Conservation (phyloP, 768 basidiomycete genomes). For the Pleurotus giganteus region DNA sequence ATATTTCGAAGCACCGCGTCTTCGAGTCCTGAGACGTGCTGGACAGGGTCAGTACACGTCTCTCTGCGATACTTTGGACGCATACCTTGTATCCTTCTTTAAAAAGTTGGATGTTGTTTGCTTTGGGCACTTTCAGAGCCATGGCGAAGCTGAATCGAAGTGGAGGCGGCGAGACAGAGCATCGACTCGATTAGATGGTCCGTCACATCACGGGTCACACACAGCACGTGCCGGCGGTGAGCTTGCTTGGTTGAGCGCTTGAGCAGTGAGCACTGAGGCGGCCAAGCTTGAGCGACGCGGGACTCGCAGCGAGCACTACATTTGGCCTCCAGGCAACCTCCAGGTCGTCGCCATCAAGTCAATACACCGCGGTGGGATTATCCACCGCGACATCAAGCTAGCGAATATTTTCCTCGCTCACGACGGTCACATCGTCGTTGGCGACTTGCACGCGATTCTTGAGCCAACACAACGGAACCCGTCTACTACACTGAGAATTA, state of each 20-base stretch:
- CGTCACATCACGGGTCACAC: too few relatives aligned
- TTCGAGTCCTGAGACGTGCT: constrained; percentile 88
- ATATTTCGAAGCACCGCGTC: constrained; percentile 98
- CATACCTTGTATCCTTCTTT: constrained; percentile 94
- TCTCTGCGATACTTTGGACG: not conserved
- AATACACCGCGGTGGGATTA: constrained; percentile 4
- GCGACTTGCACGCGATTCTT: constrained; percentile 8
- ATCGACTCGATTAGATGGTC: too few relatives aligned
- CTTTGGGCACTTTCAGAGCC: constrained; percentile 93
- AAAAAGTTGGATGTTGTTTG: constrained; percentile 87
- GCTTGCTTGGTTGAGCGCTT: too few relatives aligned
- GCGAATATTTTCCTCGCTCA: constrained; percentile 8
- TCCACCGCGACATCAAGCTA: constrained; percentile 12
- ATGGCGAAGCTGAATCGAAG: constrained; percentile 39
- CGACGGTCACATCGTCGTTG: constrained; percentile 5
- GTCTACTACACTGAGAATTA: constrained; percentile 25
- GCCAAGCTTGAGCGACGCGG: too few relatives aligned
- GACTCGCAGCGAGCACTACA: too few relatives aligned
- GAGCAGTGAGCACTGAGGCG: too few relatives aligned
- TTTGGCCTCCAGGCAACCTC: too few relatives aligned
- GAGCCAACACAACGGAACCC: not conserved
- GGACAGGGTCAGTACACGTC: constrained; percentile 13
- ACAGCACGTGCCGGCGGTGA: too few relatives aligned
- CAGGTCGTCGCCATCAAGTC: constrained; percentile 7
- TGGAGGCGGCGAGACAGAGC: not conserved